These are phyloP conservation scores for Trametopsis cervina DNA, from an alignment of 768 basidiomycete genomes.

Conservation along the genomic window DNA sequence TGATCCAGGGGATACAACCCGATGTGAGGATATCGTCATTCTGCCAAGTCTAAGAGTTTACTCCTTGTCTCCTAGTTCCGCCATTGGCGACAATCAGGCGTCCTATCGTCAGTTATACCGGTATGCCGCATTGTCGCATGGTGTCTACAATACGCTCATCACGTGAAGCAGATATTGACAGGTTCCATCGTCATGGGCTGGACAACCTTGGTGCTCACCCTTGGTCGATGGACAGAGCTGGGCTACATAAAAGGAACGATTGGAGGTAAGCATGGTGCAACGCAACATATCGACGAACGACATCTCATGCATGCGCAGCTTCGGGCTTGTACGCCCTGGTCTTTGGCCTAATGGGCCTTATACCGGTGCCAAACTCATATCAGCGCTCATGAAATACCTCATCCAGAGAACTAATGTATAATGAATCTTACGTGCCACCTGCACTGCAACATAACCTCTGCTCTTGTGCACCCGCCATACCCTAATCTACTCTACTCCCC, in stretches of 20 bases:
- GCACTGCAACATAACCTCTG: background rate
- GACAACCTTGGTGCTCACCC: conserved; percentile 50
- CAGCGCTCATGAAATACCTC: conserved; percentile 20
- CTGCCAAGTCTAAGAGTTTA: background rate
- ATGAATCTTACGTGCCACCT: too few species aligned
- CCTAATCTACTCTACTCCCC: background rate
- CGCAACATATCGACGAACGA: background rate
- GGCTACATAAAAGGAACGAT: conserved; percentile 59
- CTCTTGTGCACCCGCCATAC: background rate
- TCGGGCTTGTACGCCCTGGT: conserved; percentile 61
- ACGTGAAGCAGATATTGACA: conserved; percentile 39
- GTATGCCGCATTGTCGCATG: conserved; percentile 18
- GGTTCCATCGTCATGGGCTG: conserved; percentile 64
- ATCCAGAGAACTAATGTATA: too few species aligned
- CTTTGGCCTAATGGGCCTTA: conserved; percentile 69
- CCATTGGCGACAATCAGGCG: conserved; percentile 65
- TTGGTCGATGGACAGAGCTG: conserved; percentile 60
- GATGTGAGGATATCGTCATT: conserved; percentile 41
- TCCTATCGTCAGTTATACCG: conserved; percentile 63
- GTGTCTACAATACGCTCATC: background rate
- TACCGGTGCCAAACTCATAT: conserved; percentile 57
- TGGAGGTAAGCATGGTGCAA: conserved; percentile 50
- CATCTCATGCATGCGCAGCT: conserved; percentile 31
- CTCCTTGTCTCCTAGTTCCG: conserved; percentile 42
- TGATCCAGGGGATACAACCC: conserved; percentile 59